phyloP scores from a whole-genome alignment of 208 protist species.

The Crithidia acanthocephali region DNA sequence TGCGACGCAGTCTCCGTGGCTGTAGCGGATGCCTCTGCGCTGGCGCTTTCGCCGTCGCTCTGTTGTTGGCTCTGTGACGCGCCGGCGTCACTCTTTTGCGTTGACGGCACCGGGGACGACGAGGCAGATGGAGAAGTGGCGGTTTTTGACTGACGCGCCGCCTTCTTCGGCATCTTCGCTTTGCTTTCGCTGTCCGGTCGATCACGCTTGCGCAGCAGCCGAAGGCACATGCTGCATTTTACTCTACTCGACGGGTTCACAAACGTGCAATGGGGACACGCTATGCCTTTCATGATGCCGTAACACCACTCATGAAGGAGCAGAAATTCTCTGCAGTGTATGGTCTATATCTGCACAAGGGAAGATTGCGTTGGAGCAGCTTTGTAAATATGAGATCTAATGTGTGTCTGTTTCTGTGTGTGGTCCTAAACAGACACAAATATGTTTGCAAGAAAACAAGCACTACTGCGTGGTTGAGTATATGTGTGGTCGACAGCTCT shows the following conservation, averaged over 20 bases:
- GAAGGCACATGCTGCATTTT: slow-evolving; percentile 65
- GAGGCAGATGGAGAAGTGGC: background rate
- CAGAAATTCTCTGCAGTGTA: too few species aligned
- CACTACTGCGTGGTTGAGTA: too few species aligned
- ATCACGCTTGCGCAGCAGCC: slow-evolving; percentile 46
- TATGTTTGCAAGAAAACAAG: too few species aligned
- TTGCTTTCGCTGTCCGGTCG: background rate
- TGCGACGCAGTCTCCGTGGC: too few species aligned
- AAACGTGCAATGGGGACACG: slow-evolving; percentile 74
- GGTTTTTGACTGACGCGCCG: background rate
- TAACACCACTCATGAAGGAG: background rate
- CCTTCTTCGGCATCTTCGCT: background rate
- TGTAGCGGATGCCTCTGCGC: background rate
- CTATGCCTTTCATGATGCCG: slow-evolving; percentile 30
- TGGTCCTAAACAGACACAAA: too few species aligned
- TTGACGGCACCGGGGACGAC: slow-evolving; percentile 1
- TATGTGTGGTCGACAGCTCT: too few species aligned
- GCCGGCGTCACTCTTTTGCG: background rate
- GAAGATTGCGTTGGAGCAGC: too few species aligned
- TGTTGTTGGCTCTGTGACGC: background rate
- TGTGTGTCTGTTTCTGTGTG: background rate
- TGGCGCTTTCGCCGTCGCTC: background rate
- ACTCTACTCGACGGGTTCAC: slow-evolving; percentile 45
- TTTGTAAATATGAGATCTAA: background rate
- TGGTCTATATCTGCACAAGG: too few species aligned